phyloP scores from a whole-genome alignment of 495 filamentous ascomycete species.

The Aspergillus avenaceus region DNA sequence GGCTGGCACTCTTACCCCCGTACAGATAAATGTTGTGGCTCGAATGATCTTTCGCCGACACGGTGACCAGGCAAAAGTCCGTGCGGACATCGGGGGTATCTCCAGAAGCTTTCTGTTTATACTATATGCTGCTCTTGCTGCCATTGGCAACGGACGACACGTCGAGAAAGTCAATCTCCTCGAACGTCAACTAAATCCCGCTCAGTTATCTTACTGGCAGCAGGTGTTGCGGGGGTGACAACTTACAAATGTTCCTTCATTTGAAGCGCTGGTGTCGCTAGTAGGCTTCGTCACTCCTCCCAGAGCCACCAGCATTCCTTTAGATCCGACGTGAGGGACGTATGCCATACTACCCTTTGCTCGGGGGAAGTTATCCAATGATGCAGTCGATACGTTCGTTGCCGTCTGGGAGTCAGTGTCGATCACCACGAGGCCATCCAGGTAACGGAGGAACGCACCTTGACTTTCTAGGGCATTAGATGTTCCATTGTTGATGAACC shows the following conservation, averaged over 20 bases:
- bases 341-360: constrained; percentile 23
- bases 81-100: constrained; percentile 49
- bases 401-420: too few relatives aligned
- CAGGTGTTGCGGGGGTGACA: too few relatives aligned
- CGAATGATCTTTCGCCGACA: constrained; percentile 53
- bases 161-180: constrained; percentile 37
- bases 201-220: neutral
- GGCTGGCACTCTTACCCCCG: constrained; percentile 55
- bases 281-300: constrained; percentile 28
- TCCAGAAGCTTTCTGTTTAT: constrained; percentile 55
- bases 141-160: constrained; percentile 16
- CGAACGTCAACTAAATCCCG: constrained; percentile 18
- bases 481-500: constrained; percentile 33
- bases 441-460: constrained; percentile 9
- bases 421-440: constrained; percentile 35
- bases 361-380: constrained; percentile 22
- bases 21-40: constrained; percentile 72
- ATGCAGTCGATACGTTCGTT: constrained; percentile 30
- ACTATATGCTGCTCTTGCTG: constrained; percentile 22
- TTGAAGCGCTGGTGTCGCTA: constrained; percentile 5
- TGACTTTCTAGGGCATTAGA: constrained; percentile 12
- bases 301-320: constrained; percentile 34
- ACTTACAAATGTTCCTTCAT: constrained; percentile 14
- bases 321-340: constrained; percentile 26
- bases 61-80: constrained; percentile 61